Evolutionary conservation across 2,329 filamentous ascomycete genomes (phyloP), one percentile per base, ranked within the genome.

Genomic region (Cryphonectria nitschkei): DNA sequence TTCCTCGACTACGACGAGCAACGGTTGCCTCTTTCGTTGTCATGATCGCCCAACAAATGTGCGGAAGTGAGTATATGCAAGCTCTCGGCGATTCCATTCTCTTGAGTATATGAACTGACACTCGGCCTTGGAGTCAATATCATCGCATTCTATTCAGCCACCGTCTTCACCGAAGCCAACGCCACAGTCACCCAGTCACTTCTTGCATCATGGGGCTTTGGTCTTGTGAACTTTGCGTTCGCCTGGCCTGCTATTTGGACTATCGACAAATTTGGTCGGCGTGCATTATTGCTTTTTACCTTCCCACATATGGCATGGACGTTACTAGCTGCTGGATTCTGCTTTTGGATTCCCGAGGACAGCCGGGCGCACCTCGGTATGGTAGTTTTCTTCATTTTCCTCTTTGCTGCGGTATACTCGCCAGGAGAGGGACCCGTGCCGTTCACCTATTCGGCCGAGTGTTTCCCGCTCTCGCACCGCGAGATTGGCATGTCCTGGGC

Each of bases 401-500:
- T 77, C 65, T 78, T 78, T 37, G 70, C 72, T 22, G 75, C 75
- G 6, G 76, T 75, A 52, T 78, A 78, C 72, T 78, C 76, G 0
- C 76, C 76, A 26, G 76, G 86, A 2, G 90, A 92, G 80, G 90
- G 89, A 0, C 87, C 88, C 14, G 90, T 92, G 9, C 90, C 90
- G 0, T 92, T 90, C 77, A 88, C 88, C 0, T 92, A 92, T 80
- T 87, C 85, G 4, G 89, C 90, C 62, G 91, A 93, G 77, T 88
- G 92, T 1, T 93, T 90, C 78, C 90, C 91, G 0, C 84, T 92
- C 1, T 90, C 89, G 0, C 90, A 93, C 77, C 86, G 91, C 76
- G 91, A 92, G 77, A 85, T 92, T 43, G 91, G 91, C 70, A 93
- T 93, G 90, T 86, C 85, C 0, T 91, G 86, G 80, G 87, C 89